A percentile compares a stretch with the other conserved stretches of the same genome.
Evolutionary conservation across 495 filamentous ascomycete genomes (phyloP).

Genomic region (Hypoxylon lienhwacheense): DNA sequence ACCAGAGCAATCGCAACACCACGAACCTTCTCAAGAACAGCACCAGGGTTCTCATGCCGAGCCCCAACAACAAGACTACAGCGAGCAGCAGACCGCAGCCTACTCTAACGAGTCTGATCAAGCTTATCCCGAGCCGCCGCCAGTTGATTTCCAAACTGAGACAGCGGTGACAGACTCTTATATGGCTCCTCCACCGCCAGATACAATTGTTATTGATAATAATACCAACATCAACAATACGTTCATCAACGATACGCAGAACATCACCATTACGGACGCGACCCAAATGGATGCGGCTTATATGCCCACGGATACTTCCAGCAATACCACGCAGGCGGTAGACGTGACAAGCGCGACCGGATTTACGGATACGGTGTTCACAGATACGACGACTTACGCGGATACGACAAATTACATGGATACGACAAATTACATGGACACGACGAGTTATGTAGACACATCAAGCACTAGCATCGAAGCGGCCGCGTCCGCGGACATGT

Average conservation of each 20-base stretch:
- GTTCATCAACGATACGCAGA: slow-evolving; percentile 21
- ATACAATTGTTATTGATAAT: neutral
- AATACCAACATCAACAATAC: slow-evolving; percentile 23
- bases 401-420: slow-evolving; percentile 14
- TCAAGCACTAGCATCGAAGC: neutral
- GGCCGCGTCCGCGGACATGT: neutral
- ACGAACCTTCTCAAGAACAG: slow-evolving; percentile 2
- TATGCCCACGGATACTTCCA: too few relatives aligned
- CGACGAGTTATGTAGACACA: neutral
- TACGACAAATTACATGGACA: neutral
- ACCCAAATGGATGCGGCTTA: slow-evolving; percentile 8
- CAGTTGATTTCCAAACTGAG: slow-evolving; percentile 2
- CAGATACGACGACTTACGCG: slow-evolving; percentile 2
- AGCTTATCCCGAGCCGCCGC: slow-evolving; percentile 9
- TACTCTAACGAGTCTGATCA: slow-evolving; percentile 5
- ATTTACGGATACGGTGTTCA: neutral
- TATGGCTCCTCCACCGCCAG: neutral
- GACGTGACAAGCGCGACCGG: neutral
- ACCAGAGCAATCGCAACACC: slow-evolving; percentile 9
- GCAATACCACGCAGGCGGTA: too few relatives aligned
- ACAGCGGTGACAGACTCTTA: slow-evolving; percentile 12
- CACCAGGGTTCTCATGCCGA: neutral
- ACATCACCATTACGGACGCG: slow-evolving; percentile 5
- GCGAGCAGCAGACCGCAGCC: slow-evolving; percentile 8
- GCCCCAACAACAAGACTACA: neutral